A percentile compares a stretch with the other conserved stretches of the same genome.
Evolutionary conservation across 768 basidiomycete species (phyloP).

Genomic region (Amanita molliuscula): DNA sequence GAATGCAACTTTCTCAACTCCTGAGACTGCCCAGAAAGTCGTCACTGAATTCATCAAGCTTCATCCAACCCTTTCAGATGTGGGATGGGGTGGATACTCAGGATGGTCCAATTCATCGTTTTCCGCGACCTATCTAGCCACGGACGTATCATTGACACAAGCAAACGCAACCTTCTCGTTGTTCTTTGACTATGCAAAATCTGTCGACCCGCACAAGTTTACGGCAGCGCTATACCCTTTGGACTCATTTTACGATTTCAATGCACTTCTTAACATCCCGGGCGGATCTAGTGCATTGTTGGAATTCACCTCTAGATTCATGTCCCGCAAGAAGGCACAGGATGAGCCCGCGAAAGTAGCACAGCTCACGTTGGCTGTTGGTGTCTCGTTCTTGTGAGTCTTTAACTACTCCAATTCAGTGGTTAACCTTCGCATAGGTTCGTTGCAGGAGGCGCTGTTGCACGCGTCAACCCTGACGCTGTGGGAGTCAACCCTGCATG

Average conservation of each 20-base stretch:
- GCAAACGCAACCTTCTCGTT: not conserved
- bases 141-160: not conserved
- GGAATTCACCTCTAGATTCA: not conserved
- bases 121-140: constrained; percentile 12
- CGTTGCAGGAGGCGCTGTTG: not conserved
- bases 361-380: too few relatives aligned
- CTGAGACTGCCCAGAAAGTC: constrained; percentile 17
- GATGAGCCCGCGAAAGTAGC: too few relatives aligned
- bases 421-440: not conserved
- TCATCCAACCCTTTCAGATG: constrained; percentile 27
- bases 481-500: not conserved
- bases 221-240: too few relatives aligned
- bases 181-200: not conserved
- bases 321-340: not conserved
- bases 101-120: constrained; percentile 10
- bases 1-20: constrained; percentile 14
- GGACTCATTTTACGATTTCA: too few relatives aligned
- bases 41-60: constrained; percentile 23
- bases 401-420: too few relatives aligned
- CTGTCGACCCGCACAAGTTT: too few relatives aligned
- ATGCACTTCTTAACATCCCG: too few relatives aligned
- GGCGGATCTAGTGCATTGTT: not conserved
- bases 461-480: not conserved
- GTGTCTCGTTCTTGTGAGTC: too few relatives aligned
- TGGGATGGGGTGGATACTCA: constrained; percentile 34